Evolutionary conservation across 805 yeast genomes (phyloP), one percentile per base, ranked within the genome.

Genomic region (Saccharomycopsis synnaedendra): DNA sequence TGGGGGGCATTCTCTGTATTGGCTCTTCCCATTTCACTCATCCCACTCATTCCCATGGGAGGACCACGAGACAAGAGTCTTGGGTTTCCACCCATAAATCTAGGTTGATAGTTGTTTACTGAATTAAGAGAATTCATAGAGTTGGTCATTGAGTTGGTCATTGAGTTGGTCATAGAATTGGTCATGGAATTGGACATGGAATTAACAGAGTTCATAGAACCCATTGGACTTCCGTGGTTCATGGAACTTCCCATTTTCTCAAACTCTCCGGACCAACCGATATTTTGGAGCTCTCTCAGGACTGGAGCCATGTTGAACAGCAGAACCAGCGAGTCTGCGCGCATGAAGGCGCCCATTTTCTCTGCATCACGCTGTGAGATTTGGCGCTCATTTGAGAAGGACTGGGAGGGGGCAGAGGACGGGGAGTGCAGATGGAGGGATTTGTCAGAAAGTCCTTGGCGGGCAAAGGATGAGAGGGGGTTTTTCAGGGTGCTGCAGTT

Each of bases 241-340:
- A 34, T 9, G 36, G 10, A 9, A 7, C 19, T 19, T 30, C 28
- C 29, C 19, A 36, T 32, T 19, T 19, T 19, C 19, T 19, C 19
- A 19, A 19, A 19, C 19, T 19, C 19, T 2, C 19, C 19, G 19
- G 19, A 19, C 19, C 19, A 19, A 19, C 19, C 19, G 40, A 46
- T 42, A 7, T 19, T 11, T 2, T 11, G 10, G 19, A 46, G 49
- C 19, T 46, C 49, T 11, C 42, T 36, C 31, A 38, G 27, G 9
- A 46, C 9, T 6, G 49, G 46, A 32, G 38, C 45, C 49, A 46
- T 46, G 33, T 46, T 46, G 36, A 46, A 46, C 4, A 45, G 10
- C 10, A 28, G 8, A 5, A 93, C 89, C 48, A 98, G 97, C 65
- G 98, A 79, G n/a, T 97, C 97, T 54, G 87, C 87, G 10, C 48